Base-by-base conservation (phyloP, 2,329 filamentous ascomycete species). In the Nannizziopsis barbatae region DNA sequence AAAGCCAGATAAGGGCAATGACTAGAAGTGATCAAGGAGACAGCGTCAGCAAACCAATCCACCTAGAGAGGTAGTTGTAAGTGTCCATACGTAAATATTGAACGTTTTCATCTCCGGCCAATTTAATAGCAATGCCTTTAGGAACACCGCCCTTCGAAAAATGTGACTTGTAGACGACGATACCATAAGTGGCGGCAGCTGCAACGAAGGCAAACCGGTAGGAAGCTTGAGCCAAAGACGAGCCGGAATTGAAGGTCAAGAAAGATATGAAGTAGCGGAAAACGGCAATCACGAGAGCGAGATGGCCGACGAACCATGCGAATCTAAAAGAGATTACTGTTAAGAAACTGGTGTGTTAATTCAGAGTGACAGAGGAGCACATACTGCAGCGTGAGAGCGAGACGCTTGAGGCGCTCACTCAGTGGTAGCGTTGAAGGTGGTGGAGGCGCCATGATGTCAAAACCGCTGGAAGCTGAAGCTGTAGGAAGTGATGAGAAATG, bases 161-260 rank as follows among this genome's bases (percentile, higher is more conserved):
- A 74, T 89, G 86, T 50, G 87, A 89, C 79, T 98, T 98, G 77
- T 95, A 96, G 53, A 98, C 90, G 43, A 98, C 92, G 57, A 98
- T 96, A 56, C 92, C 90, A 68, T 98, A 98, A 9, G 92, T 96
- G 43, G 81, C 79, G 42, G 88, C 87, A 5, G 92, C 92, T 2
- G 89, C 83, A 58, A 95, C 57, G 66, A 98, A 98, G 50, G 89
- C 86, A 47, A 83, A 79, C 60, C 92, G 89, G 73, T 98, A 98
- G 50, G 84, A 84, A 67, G 92, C 81, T 57, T 79, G 75, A 42
- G 90, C 89, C 74, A 80, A 80, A 63, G 78, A 71, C 50, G 81
- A 81, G 65, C 84, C 84, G 67, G 80, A 88, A 75, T 94, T 93
- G 75, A 96, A 84, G 61, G 84, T 83, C 50, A 95, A 70, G 74